Evolutionary conservation across 345 rosid species (phyloP), one percentile per base, ranked within the genome.

Genomic region (Moringa oleifera): DNA sequence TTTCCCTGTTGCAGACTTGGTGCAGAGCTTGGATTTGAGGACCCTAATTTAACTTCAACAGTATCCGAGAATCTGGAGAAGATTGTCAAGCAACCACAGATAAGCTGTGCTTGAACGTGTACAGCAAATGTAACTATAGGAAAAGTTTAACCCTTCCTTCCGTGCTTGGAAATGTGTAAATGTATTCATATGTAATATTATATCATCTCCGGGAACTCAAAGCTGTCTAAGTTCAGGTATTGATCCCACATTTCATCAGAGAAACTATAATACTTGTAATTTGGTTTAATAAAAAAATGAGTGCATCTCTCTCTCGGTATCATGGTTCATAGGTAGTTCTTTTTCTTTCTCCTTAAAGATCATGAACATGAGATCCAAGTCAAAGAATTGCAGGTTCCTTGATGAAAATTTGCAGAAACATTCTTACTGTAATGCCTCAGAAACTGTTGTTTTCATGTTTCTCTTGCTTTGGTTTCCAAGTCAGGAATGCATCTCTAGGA

Each of bases 31-130:
- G 85, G 90, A 36, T 88, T 89, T 4, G 96, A 81, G 71, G 96
- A 95, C 81, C 87, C 83, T 18, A 87, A 86, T 81, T 75, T 95
- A 70, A 95, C 97, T 23, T 80, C 89, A 28, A 71, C 81, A 19
- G 96, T 95, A 31, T 84, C 90, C 2, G 75, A 78, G 57, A 89
- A 87, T 81, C 74, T 95, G 83, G 96, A 94, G 69, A 83, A 80
- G 68, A 66, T 76, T 45, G 65, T 75, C 19, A 87, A 82, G 73
- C 83, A 56, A 68, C 83, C 78, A 62, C 87, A 84, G 77, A 75
- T 77, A 55, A 74, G 73, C 47, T 94, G 93, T 72, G 67, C 77
- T 58, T 90, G 77, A 88, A 19, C 11, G 5, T 73, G 79, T 76
- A 65, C 53, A 81, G 76, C 64, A 68, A 63, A 25, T 74, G 77